Base-by-base conservation (phyloP, 257 asterid species). In the Verbena officinalis region DNA sequence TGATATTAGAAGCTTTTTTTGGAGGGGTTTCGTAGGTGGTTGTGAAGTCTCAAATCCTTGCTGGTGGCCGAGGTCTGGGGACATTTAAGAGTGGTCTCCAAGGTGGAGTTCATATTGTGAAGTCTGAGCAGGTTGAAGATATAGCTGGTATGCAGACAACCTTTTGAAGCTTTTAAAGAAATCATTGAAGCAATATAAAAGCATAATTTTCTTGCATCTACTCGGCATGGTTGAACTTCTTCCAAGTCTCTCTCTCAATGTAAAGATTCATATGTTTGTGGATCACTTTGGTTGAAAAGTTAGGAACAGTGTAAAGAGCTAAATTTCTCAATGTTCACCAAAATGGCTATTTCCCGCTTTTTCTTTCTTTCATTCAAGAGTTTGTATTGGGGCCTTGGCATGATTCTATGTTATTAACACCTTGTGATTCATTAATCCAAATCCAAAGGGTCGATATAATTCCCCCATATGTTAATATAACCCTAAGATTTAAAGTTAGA, bases 11-110 rank as follows among this genome's bases (percentile, higher is more conserved):
- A 42, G 56, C 50, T 39, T 45, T 20, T 61, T n/a, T n/a, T n/a
- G n/a, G n/a, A n/a, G n/a, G n/a, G n/a, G 64, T 57, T 51, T 40
- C 77, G 59, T 76, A 93, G 99, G 77, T 86, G 71, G 97, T 90
- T 67, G 97, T 90, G 62, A 93, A 93, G 86, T 82, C 96, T 15
- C 99, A 90, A 78, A 80, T 90, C 66, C 99, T 93, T 75, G 97
- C 97, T 54, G 96, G 97, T 69, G 96, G 98, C 1, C 77, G 97
- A 59, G 97, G 97, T 34, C 67, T 92, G 64, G 98, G 99, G 60
- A 87, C 94, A 14, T 93, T 93, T 54, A 93, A 93, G 78, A 93
- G 86, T 77, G 99, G 97, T 62, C 78, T 92, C 52, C 81, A 89
- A 68, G 95, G 96, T 43, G 97, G 99, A 72, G 99, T 93, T 69